phyloP scores from a whole-genome alignment of 2,329 filamentous ascomycete genomes.

The Colletotrichum magnum region DNA sequence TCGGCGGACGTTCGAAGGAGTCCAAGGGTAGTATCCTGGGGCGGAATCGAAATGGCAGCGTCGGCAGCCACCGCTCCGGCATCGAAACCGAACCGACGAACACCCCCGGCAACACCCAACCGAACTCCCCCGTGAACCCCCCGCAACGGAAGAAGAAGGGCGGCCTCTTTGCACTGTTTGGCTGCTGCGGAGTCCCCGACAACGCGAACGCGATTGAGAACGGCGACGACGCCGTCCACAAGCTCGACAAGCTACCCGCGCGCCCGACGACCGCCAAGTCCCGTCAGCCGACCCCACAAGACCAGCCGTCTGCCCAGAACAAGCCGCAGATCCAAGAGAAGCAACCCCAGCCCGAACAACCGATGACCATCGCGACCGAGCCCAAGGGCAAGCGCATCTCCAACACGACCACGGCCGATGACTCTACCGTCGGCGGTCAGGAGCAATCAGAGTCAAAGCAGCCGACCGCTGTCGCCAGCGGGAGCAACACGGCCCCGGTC shows the following conservation, averaged over 20 bases:
- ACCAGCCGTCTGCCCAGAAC: slow-evolving; percentile 54
- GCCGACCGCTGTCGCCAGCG: slow-evolving; percentile 48
- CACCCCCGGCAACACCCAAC: slow-evolving; percentile 64
- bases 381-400: slow-evolving; percentile 61
- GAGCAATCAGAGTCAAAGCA: slow-evolving; percentile 65
- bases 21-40: slow-evolving; percentile 76
- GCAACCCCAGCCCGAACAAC: slow-evolving; percentile 54
- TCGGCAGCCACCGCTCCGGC: slow-evolving; percentile 74
- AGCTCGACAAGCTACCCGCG: slow-evolving; percentile 69
- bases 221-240: slow-evolving; percentile 68
- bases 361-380: slow-evolving; percentile 51
- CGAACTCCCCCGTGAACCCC: slow-evolving; percentile 64
- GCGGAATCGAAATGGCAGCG: slow-evolving; percentile 76
- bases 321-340: slow-evolving; percentile 65
- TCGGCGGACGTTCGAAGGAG: slow-evolving; percentile 75
- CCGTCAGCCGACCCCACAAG: slow-evolving; percentile 66
- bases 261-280: slow-evolving; percentile 69
- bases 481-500: slow-evolving; percentile 61
- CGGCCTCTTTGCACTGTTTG: slow-evolving; percentile 72
- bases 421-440: slow-evolving; percentile 57
- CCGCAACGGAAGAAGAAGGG: slow-evolving; percentile 69
- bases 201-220: slow-evolving; percentile 67
- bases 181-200: slow-evolving; percentile 77
- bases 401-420: slow-evolving; percentile 62
- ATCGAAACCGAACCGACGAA: slow-evolving; percentile 65